Evolutionary conservation across 2,329 filamentous ascomycete species (phyloP).

Genomic region (Trichophyton schoenleinii): DNA sequence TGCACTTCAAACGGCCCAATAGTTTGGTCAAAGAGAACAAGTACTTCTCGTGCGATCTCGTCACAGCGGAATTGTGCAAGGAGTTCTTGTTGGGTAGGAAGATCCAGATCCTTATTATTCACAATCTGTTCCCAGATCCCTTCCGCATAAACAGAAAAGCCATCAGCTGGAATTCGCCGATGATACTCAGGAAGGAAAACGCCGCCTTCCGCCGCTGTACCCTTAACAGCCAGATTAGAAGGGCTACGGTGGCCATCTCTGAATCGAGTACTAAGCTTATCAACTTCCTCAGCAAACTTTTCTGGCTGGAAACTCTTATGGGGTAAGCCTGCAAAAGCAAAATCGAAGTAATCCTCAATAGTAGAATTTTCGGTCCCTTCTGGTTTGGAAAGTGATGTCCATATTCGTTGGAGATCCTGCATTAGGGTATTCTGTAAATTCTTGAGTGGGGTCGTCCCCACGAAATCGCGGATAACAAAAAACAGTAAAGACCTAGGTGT

Average conservation of each 20-base stretch:
- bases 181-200: slow-evolving; percentile 93
- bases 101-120: slow-evolving; percentile 92
- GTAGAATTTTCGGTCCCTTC: slow-evolving; percentile 71
- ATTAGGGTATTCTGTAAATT: slow-evolving; percentile 85
- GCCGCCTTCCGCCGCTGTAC: slow-evolving; percentile 62
- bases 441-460: slow-evolving; percentile 77
- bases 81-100: slow-evolving; percentile 93
- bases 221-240: slow-evolving; percentile 46
- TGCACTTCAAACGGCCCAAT: slow-evolving; percentile 75
- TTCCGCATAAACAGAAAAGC: slow-evolving; percentile 87
- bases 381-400: slow-evolving; percentile 86
- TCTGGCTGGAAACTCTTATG: slow-evolving; percentile 96
- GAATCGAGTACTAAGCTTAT: slow-evolving; percentile 69
- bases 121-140: slow-evolving; percentile 98
- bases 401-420: slow-evolving; percentile 83
- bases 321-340: slow-evolving; percentile 86
- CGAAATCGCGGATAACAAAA: slow-evolving; percentile 96
- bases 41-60: slow-evolving; percentile 83
- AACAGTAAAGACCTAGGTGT: slow-evolving; percentile 85
- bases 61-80: slow-evolving; percentile 96
- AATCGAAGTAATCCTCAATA: slow-evolving; percentile 97
- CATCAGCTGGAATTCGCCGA: slow-evolving; percentile 86
- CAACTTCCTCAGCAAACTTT: slow-evolving; percentile 70
- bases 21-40: slow-evolving; percentile 68
- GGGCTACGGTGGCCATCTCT: slow-evolving; percentile 63